These are phyloP conservation scores for Penicillium sp. DNA, from an alignment of 2,329 filamentous ascomycete genomes.

Conservation along the genomic window DNA sequence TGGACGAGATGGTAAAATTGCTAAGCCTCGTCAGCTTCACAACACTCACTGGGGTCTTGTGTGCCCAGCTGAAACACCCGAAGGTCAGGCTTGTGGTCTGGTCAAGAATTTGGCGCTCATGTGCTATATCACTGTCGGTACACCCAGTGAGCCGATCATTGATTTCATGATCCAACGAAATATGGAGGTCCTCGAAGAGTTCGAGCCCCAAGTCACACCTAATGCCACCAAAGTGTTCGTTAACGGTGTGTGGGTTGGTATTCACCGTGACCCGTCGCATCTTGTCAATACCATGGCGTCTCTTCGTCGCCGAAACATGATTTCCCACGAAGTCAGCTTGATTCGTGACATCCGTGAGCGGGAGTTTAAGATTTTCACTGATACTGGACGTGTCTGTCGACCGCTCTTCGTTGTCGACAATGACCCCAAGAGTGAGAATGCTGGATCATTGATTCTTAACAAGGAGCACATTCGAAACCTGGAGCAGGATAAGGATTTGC, in stretches of 20 bases:
- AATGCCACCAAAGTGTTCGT: constrained; percentile 97
- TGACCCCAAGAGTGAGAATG: constrained; percentile 70
- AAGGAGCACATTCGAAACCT: constrained; percentile 79
- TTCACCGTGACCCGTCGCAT: constrained; percentile 84
- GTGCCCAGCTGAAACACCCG: constrained; percentile 94
- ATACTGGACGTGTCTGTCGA: constrained; percentile 91
- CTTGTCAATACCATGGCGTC: constrained; percentile 77
- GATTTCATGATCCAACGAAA: constrained; percentile 95
- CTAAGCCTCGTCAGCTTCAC: constrained; percentile 95
- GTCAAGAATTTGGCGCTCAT: constrained; percentile 98
- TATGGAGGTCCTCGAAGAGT: constrained; percentile 97
- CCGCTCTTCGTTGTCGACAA: constrained; percentile 94
- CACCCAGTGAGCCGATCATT: constrained; percentile 82
- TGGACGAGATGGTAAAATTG: constrained; percentile 95
- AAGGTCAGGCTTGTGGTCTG: constrained; percentile 96
- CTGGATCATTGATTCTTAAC: constrained; percentile 76
- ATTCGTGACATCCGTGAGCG: constrained; percentile 95
- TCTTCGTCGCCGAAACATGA: constrained; percentile 75
- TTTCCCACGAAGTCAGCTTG: constrained; percentile 90
- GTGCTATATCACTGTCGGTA: constrained; percentile 97
- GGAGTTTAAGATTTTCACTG: constrained; percentile 98
- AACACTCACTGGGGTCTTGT: constrained; percentile 99
- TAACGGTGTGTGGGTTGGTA: constrained; percentile 96
- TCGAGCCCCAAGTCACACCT: constrained; percentile 79
- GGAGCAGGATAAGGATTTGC: constrained; percentile 69